Conservation (phyloP, 495 filamentous ascomycete species). For the Aspergillus heteromorphus region DNA sequence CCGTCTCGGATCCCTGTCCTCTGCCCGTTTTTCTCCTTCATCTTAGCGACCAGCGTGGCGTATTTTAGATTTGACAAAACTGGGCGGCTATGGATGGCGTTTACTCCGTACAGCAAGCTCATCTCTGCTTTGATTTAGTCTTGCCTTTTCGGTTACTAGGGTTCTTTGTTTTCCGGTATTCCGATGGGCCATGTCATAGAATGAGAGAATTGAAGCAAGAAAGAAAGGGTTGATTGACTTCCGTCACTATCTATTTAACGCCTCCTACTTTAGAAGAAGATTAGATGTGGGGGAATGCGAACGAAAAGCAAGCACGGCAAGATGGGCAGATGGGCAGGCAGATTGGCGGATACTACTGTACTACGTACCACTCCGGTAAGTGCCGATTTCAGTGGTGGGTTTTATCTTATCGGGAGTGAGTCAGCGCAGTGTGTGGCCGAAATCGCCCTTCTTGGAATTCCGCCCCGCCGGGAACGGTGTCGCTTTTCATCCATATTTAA, state of each 20-base stretch:
- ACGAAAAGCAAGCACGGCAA: neutral
- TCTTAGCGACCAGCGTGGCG: constrained; percentile 19
- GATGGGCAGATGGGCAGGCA: neutral
- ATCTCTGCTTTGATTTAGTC: constrained; percentile 10
- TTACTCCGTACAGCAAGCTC: constrained; percentile 1
- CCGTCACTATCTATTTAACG: too few relatives aligned
- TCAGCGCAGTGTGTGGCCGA: constrained; percentile 31
- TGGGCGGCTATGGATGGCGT: constrained; percentile 11
- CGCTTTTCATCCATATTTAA: constrained; percentile 25
- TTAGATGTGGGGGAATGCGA: neutral
- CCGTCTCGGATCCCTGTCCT: constrained; percentile 9
- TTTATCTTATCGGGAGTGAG: constrained; percentile 47
- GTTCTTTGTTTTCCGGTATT: neutral
- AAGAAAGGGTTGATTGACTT: neutral
- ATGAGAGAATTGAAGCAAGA: too few relatives aligned
- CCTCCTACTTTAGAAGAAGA: too few relatives aligned
- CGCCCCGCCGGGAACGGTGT: constrained; percentile 23
- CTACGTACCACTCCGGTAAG: too few relatives aligned
- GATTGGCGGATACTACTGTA: too few relatives aligned
- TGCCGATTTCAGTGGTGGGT: neutral
- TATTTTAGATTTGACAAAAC: constrained; percentile 5
- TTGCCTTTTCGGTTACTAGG: constrained; percentile 1
- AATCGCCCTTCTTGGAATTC: constrained; percentile 38
- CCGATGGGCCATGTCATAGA: too few relatives aligned
- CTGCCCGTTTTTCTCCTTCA: neutral